phyloP scores from a whole-genome alignment of 2,329 filamentous ascomycete species.

The Helicocarpus griseus region DNA sequence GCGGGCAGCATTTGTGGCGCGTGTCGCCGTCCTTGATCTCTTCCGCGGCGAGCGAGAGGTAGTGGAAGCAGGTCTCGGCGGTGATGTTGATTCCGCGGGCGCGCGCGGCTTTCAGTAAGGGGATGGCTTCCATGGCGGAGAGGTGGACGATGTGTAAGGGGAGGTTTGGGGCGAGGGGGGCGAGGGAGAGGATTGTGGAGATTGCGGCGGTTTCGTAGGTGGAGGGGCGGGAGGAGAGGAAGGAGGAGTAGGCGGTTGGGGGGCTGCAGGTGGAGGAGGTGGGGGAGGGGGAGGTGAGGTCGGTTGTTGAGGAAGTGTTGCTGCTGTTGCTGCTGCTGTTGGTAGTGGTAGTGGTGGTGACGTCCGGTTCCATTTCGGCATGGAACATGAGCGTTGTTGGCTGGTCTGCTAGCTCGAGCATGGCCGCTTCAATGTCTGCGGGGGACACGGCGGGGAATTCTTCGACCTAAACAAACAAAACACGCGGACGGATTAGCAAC shows the following conservation, averaged over 20 bases:
- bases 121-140: slow-evolving; percentile 80
- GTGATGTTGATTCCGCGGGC: slow-evolving; percentile 71
- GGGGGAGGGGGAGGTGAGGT: slow-evolving; percentile 56
- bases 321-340: too few relatives aligned
- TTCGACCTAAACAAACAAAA: slow-evolving; percentile 54
- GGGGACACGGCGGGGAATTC: slow-evolving; percentile 90
- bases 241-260: slow-evolving; percentile 73
- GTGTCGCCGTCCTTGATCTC: slow-evolving; percentile 77
- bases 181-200: slow-evolving; percentile 72
- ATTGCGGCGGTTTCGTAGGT: slow-evolving; percentile 88
- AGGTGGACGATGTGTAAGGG: slow-evolving; percentile 91
- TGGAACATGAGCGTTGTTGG: slow-evolving; percentile 97
- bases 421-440: slow-evolving; percentile 66
- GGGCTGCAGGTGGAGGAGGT: slow-evolving; percentile 63
- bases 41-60: slow-evolving; percentile 75
- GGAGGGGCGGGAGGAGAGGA: slow-evolving; percentile 81
- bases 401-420: slow-evolving; percentile 67
- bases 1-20: slow-evolving; percentile 88
- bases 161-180: slow-evolving; percentile 68
- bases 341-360: slow-evolving; percentile 65
- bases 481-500: too few relatives aligned
- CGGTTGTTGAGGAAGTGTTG: slow-evolving; percentile 64
- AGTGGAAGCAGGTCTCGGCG: slow-evolving; percentile 93
- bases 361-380: slow-evolving; percentile 77
- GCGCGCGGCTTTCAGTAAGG: slow-evolving; percentile 65